A percentile compares a stretch with the other conserved stretches of the same genome.
phyloP scores from a whole-genome alignment of 2,329 filamentous ascomycete species.

The Gnomoniopsis smithogilvyi region DNA sequence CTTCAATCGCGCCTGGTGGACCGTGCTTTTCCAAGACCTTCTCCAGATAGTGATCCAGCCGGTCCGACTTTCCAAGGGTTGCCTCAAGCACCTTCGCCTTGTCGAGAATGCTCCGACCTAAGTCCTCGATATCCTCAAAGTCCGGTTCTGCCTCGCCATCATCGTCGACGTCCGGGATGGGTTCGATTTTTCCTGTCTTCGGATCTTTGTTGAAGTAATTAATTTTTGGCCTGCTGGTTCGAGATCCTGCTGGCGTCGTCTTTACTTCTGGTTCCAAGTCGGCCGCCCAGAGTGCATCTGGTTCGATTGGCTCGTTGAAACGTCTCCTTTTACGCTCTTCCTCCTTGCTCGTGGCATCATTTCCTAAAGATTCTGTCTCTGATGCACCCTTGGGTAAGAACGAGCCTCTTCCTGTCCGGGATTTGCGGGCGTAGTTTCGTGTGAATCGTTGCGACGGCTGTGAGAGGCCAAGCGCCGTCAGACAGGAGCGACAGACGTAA shows the following conservation, averaged over 20 bases:
- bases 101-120: slow-evolving; percentile 59
- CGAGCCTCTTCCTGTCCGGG: background rate
- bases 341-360: background rate
- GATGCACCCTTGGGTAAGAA: background rate
- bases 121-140: slow-evolving; percentile 74
- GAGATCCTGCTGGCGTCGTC: background rate
- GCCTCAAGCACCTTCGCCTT: slow-evolving; percentile 2
- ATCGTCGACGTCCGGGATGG: slow-evolving; percentile 8
- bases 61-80: slow-evolving; percentile 5
- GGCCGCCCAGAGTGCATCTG: too few relatives aligned
- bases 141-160: slow-evolving; percentile 71
- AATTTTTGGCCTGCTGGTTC: background rate
- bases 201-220: slow-evolving; percentile 17
- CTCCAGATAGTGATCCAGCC: slow-evolving; percentile 5
- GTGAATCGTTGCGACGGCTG: background rate
- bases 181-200: slow-evolving; percentile 5
- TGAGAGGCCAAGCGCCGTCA: slow-evolving; percentile 1
- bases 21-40: slow-evolving; percentile 12
- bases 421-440: slow-evolving; percentile 7
- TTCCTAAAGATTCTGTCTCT: background rate
- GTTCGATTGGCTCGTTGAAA: too few relatives aligned
- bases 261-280: background rate
- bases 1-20: slow-evolving; percentile 13
- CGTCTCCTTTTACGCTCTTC: too few relatives aligned
- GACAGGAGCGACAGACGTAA: slow-evolving; percentile 16